Percentiles rank a stretch among this genome's conserved stretches.
phyloP scores from a whole-genome alignment of 352 stramenopile species.

The Pythium folliculosum region DNA sequence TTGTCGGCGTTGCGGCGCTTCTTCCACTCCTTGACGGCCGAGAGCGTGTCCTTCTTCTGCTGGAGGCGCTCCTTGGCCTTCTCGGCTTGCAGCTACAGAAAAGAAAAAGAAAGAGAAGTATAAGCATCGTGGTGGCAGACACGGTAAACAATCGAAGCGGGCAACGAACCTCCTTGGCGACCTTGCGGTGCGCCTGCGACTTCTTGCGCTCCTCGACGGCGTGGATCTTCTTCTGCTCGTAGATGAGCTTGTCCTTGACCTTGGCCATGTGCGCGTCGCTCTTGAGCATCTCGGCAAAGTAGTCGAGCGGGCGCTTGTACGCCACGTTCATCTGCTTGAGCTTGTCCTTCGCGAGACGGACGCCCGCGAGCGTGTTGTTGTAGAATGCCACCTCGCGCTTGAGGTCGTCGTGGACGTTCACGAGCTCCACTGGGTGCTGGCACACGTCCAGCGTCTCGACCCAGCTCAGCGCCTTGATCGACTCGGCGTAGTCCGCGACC shows the following conservation, averaged over 20 bases:
- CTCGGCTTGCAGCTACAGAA: conserved; percentile 57
- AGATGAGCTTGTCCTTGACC: conserved; percentile 99
- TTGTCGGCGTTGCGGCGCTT: conserved; percentile 83
- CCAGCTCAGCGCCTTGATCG: conserved; percentile 53
- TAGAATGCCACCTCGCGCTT: conserved; percentile 97
- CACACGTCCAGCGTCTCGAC: conserved; percentile 83
- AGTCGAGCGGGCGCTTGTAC: conserved; percentile 96
- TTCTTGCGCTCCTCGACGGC: conserved; percentile 97
- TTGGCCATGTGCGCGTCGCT: conserved; percentile 95
- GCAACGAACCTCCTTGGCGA: conserved; percentile 91
- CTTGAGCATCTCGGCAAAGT: conserved; percentile 99
- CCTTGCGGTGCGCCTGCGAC: conserved; percentile 95
- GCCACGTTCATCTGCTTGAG: conserved; percentile 72
- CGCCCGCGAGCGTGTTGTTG: conserved; percentile 85
- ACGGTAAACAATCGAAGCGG: neutral
- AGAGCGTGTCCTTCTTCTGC: conserved; percentile 89
- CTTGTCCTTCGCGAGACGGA: conserved; percentile 71
- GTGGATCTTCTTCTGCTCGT: conserved; percentile 99
- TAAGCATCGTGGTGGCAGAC: neutral
- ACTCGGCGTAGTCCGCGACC: conserved; percentile 49
- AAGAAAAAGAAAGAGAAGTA: neutral
- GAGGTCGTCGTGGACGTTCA: conserved; percentile 87
- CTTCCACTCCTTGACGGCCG: conserved; percentile 89
- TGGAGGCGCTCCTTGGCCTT: conserved; percentile 82
- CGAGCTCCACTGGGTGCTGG: conserved; percentile 51